Evolutionary conservation across 768 basidiomycete genomes (phyloP).

Genomic region (Mycena rosella): DNA sequence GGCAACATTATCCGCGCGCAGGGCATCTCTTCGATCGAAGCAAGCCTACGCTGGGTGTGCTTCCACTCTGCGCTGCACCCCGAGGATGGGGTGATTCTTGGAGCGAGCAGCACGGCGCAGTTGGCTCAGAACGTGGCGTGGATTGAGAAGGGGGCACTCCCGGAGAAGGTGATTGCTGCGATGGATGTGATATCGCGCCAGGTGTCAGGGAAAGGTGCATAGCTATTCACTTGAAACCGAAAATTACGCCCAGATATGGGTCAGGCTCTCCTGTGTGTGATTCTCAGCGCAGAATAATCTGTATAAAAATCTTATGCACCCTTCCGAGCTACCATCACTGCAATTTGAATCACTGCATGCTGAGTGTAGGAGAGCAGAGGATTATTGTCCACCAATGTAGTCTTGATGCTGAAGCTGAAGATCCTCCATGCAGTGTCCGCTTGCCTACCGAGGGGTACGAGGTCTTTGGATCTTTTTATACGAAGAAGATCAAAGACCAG

Average conservation of each 20-base stretch:
- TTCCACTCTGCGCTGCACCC: not conserved
- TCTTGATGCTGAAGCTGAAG: conserved; percentile 3
- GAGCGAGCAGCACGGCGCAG: not conserved
- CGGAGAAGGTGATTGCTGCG: not conserved
- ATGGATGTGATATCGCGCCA: not conserved
- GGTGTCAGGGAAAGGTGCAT: too few relatives aligned
- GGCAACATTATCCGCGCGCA: not conserved
- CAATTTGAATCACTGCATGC: not conserved
- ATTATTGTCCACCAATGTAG: not conserved
- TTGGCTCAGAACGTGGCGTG: not conserved
- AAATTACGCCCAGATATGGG: not conserved
- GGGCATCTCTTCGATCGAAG: not conserved
- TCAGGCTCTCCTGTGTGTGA: not conserved
- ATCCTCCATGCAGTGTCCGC: conserved; percentile 1
- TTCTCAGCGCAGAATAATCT: not conserved
- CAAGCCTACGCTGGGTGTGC: not conserved
- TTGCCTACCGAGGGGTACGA: not conserved
- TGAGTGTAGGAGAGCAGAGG: not conserved
- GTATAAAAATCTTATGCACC: not conserved
- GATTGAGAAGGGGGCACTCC: not conserved
- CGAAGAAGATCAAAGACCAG: not conserved
- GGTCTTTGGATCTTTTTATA: not conserved
- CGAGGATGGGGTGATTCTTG: conserved; percentile 5
- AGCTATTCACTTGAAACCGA: too few relatives aligned
- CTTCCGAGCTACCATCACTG: not conserved